These are phyloP conservation scores for Effrenium voratum DNA, from an alignment of 73 alveolate species.

Conservation along the genomic window DNA sequence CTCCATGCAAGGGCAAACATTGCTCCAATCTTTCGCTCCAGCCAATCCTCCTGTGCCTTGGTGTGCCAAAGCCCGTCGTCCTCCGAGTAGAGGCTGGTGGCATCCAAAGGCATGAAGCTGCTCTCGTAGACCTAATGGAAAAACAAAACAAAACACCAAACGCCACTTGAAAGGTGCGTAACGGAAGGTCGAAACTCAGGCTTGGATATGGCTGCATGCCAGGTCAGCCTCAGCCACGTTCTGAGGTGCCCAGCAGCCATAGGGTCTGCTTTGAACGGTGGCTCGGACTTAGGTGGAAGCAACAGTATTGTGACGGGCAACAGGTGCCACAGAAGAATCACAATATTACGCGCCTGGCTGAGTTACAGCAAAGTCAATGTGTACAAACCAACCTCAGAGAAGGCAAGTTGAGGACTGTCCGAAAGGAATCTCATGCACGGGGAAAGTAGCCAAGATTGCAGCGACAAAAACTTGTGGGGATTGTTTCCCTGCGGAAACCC, in stretches of 20 bases:
- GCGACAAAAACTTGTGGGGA: too few relatives aligned
- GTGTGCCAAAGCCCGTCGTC: slow-evolving; percentile 90
- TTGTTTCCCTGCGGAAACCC: too few relatives aligned
- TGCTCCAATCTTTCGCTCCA: neutral
- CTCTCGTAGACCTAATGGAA: slow-evolving; percentile 56
- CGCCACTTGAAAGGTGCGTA: too few relatives aligned
- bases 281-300: neutral
- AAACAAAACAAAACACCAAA: too few relatives aligned
- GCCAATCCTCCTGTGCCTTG: neutral
- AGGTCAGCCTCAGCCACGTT: neutral
- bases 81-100: slow-evolving; percentile 58
- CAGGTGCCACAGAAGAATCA: too few relatives aligned
- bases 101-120: slow-evolving; percentile 61
- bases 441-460: too few relatives aligned
- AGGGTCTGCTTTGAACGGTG: neutral
- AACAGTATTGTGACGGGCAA: neutral
- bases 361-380: too few relatives aligned
- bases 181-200: neutral
- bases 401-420: too few relatives aligned
- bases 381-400: too few relatives aligned
- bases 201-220: neutral
- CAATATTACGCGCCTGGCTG: too few relatives aligned
- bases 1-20: neutral
- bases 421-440: too few relatives aligned
- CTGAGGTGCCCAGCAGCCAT: neutral